Conservation (phyloP, 202 grass and related monocot genomes). For the Miscanthus sacchariflorus region DNA sequence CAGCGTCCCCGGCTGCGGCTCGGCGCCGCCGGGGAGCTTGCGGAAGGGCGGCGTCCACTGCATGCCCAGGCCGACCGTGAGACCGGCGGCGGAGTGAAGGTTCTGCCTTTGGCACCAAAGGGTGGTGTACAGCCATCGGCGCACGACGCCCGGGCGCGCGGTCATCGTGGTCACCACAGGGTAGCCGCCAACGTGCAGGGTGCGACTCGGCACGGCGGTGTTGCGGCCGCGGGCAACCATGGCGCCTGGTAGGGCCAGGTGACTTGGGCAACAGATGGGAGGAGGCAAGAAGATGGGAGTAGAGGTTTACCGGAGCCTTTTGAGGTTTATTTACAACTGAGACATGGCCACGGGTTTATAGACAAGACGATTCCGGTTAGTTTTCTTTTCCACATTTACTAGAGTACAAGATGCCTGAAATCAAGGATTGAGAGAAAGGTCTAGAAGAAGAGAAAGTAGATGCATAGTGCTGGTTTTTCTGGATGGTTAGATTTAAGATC, state of each 20-base stretch:
- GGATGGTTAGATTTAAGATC: too few species aligned
- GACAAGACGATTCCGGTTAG: too few species aligned
- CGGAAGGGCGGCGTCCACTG: constrained; percentile 34
- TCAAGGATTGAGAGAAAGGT: too few species aligned
- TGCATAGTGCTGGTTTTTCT: too few species aligned
- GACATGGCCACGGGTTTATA: too few species aligned
- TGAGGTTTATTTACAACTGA: not conserved
- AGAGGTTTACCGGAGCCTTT: not conserved
- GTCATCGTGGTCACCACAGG: constrained; percentile 33
- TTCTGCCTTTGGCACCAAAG: not conserved
- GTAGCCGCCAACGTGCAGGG: not conserved
- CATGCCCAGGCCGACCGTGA: constrained; percentile 41
- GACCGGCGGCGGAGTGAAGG: not conserved
- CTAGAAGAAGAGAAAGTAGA: too few species aligned
- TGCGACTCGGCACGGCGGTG: not conserved
- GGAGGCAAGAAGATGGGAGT: not conserved
- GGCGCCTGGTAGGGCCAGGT: not conserved
- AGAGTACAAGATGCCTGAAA: too few species aligned
- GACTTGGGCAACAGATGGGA: not conserved
- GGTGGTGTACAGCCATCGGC: not conserved
- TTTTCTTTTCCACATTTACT: too few species aligned
- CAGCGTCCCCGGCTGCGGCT: constrained; percentile 6
- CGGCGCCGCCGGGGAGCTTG: not conserved
- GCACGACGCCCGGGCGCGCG: not conserved
- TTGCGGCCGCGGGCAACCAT: constrained; percentile 6